Evolutionary conservation across 2,329 filamentous ascomycete genomes (phyloP).

Genomic region (Talaromyces sp.): DNA sequence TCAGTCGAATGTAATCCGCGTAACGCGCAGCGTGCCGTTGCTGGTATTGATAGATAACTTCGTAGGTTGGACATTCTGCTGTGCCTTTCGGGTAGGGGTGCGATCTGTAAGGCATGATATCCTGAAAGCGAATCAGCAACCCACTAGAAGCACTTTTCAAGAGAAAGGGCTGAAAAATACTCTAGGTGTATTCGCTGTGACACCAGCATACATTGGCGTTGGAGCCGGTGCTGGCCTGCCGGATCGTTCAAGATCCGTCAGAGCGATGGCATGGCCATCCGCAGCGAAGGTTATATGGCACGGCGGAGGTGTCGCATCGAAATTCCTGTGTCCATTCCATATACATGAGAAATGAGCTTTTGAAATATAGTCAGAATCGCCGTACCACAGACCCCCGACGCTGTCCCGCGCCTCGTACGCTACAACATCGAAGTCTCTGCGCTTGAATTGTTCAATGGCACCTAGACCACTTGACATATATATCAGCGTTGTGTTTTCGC

Average conservation of each 20-base stretch:
- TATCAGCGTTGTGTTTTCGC: not conserved
- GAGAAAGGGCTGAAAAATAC: not conserved
- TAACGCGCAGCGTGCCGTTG: not conserved
- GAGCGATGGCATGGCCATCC: slow-evolving; percentile 4
- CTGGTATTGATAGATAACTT: slow-evolving; percentile 5
- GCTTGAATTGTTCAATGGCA: slow-evolving; percentile 7
- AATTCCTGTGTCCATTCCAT: not conserved
- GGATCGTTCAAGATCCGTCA: not conserved
- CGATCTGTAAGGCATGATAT: slow-evolving; percentile 1
- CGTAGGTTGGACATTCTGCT: not conserved
- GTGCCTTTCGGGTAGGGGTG: slow-evolving; percentile 2
- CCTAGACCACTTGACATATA: not conserved
- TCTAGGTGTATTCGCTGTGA: slow-evolving; percentile 1
- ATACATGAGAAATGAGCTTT: not conserved
- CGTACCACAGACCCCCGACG: not conserved
- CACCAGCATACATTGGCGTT: slow-evolving; percentile 2
- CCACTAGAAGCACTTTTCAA: no score
- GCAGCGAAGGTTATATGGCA: not conserved
- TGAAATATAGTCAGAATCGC: not conserved
- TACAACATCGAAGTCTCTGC: not conserved
- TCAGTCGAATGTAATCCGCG: not conserved
- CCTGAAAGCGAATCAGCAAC: not conserved
- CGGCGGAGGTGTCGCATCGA: not conserved
- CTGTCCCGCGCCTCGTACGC: slow-evolving; percentile 3
- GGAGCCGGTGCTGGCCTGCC: slow-evolving; percentile 1